phyloP scores from a whole-genome alignment of 768 basidiomycete genomes.

The Rhizopogon vinicolor region DNA sequence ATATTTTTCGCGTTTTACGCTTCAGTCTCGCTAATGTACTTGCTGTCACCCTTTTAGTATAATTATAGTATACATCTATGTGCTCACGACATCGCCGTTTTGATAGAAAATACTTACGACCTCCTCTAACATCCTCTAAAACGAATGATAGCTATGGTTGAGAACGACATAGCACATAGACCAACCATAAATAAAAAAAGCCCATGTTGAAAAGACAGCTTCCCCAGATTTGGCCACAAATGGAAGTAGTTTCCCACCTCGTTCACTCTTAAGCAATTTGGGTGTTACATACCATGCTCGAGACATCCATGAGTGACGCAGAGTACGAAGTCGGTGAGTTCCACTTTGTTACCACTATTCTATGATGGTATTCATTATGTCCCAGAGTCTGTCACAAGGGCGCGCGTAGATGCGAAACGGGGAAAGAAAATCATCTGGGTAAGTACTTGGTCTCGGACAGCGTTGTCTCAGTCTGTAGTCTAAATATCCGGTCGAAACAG shows the following conservation, averaged over 20 bases:
- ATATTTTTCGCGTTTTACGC: not conserved
- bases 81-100: too few relatives aligned
- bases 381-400: conserved; percentile 50
- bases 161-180: too few relatives aligned
- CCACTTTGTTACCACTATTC: conserved; percentile 1
- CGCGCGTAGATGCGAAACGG: conserved; percentile 43
- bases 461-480: not conserved
- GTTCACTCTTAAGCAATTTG: not conserved
- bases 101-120: too few relatives aligned
- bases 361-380: not conserved
- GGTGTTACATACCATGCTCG: not conserved
- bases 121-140: too few relatives aligned
- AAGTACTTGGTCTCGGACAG: conserved; percentile 3
- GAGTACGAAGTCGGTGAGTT: conserved; percentile 69
- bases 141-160: too few relatives aligned
- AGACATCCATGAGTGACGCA: conserved; percentile 33
- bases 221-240: not conserved
- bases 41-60: conserved; percentile 2
- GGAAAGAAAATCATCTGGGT: conserved; percentile 52
- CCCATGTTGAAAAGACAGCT: too few relatives aligned
- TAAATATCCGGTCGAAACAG: conserved; percentile 23
- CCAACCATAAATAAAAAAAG: too few relatives aligned
- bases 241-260: conserved; percentile 14
- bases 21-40: not conserved
- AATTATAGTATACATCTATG: conserved; percentile 7